A percentile compares a stretch with the other conserved stretches of the same genome.
Evolutionary conservation across 2,329 filamentous ascomycete species (phyloP).

Genomic region (Neodidymelliopsis sp.): DNA sequence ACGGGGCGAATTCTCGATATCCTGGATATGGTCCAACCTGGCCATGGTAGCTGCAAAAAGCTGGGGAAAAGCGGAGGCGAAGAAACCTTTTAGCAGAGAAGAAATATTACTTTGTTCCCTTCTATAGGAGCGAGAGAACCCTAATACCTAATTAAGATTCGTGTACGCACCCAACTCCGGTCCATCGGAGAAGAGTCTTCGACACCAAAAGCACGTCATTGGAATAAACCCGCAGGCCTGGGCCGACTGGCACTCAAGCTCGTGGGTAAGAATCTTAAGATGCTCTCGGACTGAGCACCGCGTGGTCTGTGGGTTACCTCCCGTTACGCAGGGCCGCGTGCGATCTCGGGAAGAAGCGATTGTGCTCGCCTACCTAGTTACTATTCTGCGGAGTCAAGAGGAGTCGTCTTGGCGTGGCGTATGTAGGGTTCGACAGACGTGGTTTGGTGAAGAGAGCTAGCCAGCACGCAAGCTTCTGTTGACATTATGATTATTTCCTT

Average conservation of each 20-base stretch:
- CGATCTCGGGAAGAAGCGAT: not conserved
- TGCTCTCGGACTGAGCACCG: not conserved
- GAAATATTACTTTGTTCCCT: too few relatives aligned
- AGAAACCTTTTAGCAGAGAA: too few relatives aligned
- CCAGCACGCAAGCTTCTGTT: too few relatives aligned
- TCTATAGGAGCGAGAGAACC: too few relatives aligned
- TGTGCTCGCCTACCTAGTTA: too few relatives aligned
- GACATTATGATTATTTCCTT: too few relatives aligned
- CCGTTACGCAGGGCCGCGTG: not conserved
- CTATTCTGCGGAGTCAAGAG: too few relatives aligned
- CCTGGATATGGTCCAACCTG: slow-evolving; percentile 21
- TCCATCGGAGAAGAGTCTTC: slow-evolving; percentile 23
- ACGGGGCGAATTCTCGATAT: slow-evolving; percentile 23
- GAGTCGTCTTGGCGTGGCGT: not conserved
- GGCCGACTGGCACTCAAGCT: slow-evolving; percentile 14
- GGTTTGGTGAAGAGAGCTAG: too few relatives aligned
- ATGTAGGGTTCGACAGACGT: not conserved
- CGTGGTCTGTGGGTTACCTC: not conserved
- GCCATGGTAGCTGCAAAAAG: not conserved
- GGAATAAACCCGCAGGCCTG: slow-evolving; percentile 20
- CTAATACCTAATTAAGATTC: too few relatives aligned
- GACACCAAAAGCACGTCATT: slow-evolving; percentile 29
- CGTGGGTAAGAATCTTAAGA: not conserved
- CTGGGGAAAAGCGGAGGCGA: slow-evolving; percentile 8
- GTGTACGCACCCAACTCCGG: too few relatives aligned